Evolutionary conservation across 768 basidiomycete species (phyloP), one percentile per base, ranked within the genome.

Genomic region (Termitomyces sp.): DNA sequence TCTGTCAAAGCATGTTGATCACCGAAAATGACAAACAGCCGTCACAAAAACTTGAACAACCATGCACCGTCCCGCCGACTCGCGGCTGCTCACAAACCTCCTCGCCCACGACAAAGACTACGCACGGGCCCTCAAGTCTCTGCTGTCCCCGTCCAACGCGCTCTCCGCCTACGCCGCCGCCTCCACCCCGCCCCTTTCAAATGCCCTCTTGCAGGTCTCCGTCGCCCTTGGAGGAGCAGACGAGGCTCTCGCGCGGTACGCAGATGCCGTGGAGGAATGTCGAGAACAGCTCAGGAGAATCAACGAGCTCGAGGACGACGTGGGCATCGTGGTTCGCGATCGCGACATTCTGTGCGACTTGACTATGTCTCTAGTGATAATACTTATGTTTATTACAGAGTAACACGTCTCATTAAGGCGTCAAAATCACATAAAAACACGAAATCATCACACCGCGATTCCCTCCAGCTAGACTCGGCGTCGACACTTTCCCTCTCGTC

Each of bases 351-450:
- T 93, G 92, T 92, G 63, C 68, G 40, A 89, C 81, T 6, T 51
- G 50, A 10, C 25, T 46, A 40, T 36, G 42, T 38, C 5, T 49
- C 34, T 25, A 25, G 25, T 25, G 32, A 17, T 48, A 32, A 56
- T 31, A 32, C 40, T 49, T 4, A 60, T 53, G 17, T 46, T 11
- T 29, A 59, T 6, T 38, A 7, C 63, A 94, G 91, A 1, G 87
- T 93, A 20, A 91, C 87, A 1, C 83, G 91, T 9, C 81, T 93
- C 52, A 85, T 93, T 66, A 93, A 93, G 67, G 85, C 84, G 3
- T 90, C 91, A 29, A 91, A 88, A 66, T 75, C 78, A 1, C 71
- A 74, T 53, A 81, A 81, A 66, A 15, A 66, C 72, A 1, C 77
- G 73, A 68, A 83, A 75, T 56, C 36, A 3, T 31, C 69, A 71